Evolutionary conservation across 2,329 filamentous ascomycete genomes (phyloP).

Genomic region (Cercospora zeina): DNA sequence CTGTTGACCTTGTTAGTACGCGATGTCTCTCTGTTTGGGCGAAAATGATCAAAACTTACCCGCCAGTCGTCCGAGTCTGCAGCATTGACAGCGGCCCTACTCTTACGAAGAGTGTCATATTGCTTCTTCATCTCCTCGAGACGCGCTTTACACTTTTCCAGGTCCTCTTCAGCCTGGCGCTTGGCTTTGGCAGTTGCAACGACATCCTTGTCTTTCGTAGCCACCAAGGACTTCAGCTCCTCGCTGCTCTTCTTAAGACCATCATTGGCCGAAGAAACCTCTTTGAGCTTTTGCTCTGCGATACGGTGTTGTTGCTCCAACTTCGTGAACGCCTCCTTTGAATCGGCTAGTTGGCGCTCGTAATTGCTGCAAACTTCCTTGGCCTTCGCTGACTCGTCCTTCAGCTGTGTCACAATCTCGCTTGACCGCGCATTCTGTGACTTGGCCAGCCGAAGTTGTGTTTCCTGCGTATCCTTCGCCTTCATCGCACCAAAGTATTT

Average conservation of each 20-base stretch:
- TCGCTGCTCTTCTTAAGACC: conserved; percentile 71
- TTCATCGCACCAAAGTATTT: conserved; percentile 98
- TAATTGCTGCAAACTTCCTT: conserved; percentile 75
- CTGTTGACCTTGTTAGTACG: conserved; percentile 36
- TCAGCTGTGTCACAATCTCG: conserved; percentile 89
- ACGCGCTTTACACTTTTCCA: conserved; percentile 75
- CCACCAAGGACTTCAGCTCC: conserved; percentile 73
- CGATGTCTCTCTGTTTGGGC: not conserved
- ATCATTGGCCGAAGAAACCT: conserved; percentile 69
- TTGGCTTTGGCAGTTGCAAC: conserved; percentile 63
- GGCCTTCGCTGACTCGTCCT: conserved; percentile 80
- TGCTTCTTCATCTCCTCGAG: conserved; percentile 79
- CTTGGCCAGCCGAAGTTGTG: conserved; percentile 75
- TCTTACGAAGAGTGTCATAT: conserved; percentile 80
- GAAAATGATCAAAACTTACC: conserved; percentile 58
- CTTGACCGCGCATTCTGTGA: conserved; percentile 85
- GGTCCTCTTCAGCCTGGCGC: conserved; percentile 66
- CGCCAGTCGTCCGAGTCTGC: conserved; percentile 82
- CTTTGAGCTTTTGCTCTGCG: conserved; percentile 69
- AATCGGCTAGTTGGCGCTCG: conserved; percentile 85
- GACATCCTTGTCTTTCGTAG: conserved; percentile 70
- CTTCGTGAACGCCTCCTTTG: conserved; percentile 74
- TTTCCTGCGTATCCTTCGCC: conserved; percentile 80
- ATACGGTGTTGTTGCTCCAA: conserved; percentile 71
- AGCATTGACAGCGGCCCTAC: conserved; percentile 65